phyloP scores from a whole-genome alignment of 2,329 filamentous ascomycete genomes.

The Colletotrichum camelliae region DNA sequence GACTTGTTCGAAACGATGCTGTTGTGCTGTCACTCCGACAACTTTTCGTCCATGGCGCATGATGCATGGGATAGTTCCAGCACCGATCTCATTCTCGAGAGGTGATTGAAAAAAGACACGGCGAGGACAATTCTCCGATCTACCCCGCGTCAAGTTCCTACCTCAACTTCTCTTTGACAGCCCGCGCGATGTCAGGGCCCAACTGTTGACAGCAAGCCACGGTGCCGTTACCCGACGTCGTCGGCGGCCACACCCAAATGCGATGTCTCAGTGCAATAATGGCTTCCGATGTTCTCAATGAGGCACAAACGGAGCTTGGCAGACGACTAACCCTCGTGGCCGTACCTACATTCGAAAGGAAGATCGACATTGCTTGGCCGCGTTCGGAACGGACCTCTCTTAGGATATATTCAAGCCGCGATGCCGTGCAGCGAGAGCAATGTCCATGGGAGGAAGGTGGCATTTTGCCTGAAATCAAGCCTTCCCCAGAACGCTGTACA shows the following conservation, averaged over 20 bases:
- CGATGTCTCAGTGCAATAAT: not conserved
- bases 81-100: not conserved
- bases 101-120: not conserved
- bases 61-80: not conserved
- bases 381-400: conserved; percentile 5
- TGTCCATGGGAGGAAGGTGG: not conserved
- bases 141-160: not conserved
- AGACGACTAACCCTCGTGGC: not conserved
- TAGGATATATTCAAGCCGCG: not conserved
- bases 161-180: not conserved
- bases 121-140: not conserved
- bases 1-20: not conserved
- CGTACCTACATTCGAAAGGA: not conserved
- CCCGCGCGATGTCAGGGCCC: not conserved
- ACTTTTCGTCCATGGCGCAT: not conserved
- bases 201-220: not conserved
- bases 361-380: conserved; percentile 5
- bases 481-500: not conserved
- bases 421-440: not conserved
- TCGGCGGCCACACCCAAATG: not conserved
- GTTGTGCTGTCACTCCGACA: not conserved
- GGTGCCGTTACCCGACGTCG: not conserved
- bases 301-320: not conserved
- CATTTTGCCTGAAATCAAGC: conserved; percentile 1
- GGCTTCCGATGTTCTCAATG: not conserved